Conservation (phyloP, 2,329 filamentous ascomycete genomes). For the Xylariales sp. region DNA sequence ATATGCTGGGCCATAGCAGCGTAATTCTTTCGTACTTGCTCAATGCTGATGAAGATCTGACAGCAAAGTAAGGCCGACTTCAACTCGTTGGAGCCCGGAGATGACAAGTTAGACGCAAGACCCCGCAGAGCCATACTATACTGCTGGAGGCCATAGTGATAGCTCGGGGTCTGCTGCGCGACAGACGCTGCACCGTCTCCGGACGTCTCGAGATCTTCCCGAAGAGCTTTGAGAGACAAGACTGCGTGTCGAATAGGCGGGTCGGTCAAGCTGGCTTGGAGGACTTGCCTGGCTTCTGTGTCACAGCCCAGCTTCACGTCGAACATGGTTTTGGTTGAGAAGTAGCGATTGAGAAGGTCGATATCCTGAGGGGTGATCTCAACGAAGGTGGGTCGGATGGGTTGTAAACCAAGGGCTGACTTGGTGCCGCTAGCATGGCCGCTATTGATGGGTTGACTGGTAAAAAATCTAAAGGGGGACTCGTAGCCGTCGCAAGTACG, state of each 20-base stretch:
- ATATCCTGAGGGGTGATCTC: conserved; percentile 26
- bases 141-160: conserved; percentile 35
- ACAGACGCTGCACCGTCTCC: conserved; percentile 20
- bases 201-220: conserved; percentile 32
- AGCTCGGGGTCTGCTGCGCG: conserved; percentile 23
- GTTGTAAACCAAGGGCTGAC: conserved; percentile 14
- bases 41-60: conserved; percentile 42
- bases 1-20: conserved; percentile 38
- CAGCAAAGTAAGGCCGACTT: conserved; percentile 40
- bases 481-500: conserved; percentile 39
- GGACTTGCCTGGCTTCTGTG: conserved; percentile 34
- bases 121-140: conserved; percentile 36
- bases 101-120: conserved; percentile 34
- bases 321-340: conserved; percentile 37
- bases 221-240: conserved; percentile 33
- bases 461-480: conserved; percentile 30
- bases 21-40: conserved; percentile 36
- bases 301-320: conserved; percentile 31
- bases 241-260: conserved; percentile 33
- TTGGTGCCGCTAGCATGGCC: conserved; percentile 11
- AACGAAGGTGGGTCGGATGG: conserved; percentile 15
- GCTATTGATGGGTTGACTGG: conserved; percentile 17
- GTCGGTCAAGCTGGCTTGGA: conserved; percentile 33
- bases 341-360: conserved; percentile 31
- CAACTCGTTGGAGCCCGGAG: conserved; percentile 22